Base-by-base conservation (phyloP, 2,329 filamentous ascomycete genomes). In the Penicillium sp. region DNA sequence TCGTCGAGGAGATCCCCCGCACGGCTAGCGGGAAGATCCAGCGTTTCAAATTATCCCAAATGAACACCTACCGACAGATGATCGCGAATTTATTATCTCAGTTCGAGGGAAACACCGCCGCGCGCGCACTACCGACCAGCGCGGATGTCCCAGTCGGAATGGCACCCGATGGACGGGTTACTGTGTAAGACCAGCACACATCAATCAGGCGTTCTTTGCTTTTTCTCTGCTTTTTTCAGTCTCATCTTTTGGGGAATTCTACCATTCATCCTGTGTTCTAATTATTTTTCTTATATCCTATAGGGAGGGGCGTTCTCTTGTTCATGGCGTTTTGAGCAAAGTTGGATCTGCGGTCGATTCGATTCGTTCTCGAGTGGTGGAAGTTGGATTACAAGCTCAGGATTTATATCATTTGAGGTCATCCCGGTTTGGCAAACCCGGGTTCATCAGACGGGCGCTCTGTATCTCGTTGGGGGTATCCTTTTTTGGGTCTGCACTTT, bases 1-100 rank as follows among this genome's bases (percentile, higher is more conserved):
- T 81, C 51, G 74, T 81, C 14, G 74, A 79, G 43, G 67, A 75
- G 26, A 79, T 82, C 31, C 79, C 80, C 4, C 77, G 78, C 45
- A 78, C 77, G 2, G 69, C 77, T 0, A 79, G 78, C 54, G 80
- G 80, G 14, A 82, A 82, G 67, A 79, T 82, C 48, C 70, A 77
- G 55, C 69, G 75, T 7, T 74, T 73, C 65, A 73, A 69, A 54
- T 64, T 76, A 25, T 60, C 69, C 2, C 70, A 74, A 61, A 74
- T 75, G 72, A 74, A 74, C 53, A 59, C 66, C 11, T 74, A 75
- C 54, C 66, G 73, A 2, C 70, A 73, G 40, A 70, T 75, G 55
- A 65, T 74, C 11, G 63, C 68, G 4, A 71, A 67, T 6, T 57
- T 73, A 27, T n/a, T 20, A 33, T 51, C 49, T 6, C 49, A 23